These are phyloP conservation scores for Musa troglodytarum DNA, from an alignment of 176 grass and related monocot species.

Conservation along the genomic window DNA sequence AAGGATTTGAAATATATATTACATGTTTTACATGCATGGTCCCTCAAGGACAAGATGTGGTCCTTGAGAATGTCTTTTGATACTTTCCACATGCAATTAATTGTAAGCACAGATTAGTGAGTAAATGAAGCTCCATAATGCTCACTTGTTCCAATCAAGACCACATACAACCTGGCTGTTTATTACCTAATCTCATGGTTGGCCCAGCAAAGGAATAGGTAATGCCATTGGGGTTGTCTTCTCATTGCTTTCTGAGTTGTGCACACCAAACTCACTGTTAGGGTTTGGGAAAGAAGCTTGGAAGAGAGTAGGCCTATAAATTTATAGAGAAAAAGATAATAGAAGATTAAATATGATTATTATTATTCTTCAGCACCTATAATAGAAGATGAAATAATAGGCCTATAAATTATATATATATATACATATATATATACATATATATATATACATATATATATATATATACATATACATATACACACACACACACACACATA, in stretches of 20 bases:
- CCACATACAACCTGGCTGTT: background rate
- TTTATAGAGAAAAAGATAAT: no score
- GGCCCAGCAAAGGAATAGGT: background rate
- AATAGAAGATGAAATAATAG: no score
- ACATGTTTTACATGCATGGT: background rate
- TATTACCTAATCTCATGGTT: background rate
- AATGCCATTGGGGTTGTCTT: background rate
- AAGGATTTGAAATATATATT: constrained; percentile 13
- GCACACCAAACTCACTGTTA: constrained; percentile 1
- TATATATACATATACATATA: no score
- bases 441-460: no score
- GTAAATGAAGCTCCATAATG: background rate
- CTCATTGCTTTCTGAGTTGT: background rate
- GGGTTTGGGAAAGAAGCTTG: no score
- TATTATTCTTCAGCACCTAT: no score
- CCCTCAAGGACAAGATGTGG: background rate
- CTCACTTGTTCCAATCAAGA: background rate
- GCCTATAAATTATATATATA: no score
- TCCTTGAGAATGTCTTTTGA: background rate
- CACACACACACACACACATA: no score
- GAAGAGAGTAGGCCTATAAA: no score
- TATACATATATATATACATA: no score
- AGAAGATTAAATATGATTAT: no score
- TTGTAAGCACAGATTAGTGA: constrained; percentile 1
- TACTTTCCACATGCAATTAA: background rate